Percentiles rank a stretch among this genome's conserved stretches.
phyloP scores from a whole-genome alignment of 2,329 filamentous ascomycete genomes.

The Ceratocystis diversiconidia region DNA sequence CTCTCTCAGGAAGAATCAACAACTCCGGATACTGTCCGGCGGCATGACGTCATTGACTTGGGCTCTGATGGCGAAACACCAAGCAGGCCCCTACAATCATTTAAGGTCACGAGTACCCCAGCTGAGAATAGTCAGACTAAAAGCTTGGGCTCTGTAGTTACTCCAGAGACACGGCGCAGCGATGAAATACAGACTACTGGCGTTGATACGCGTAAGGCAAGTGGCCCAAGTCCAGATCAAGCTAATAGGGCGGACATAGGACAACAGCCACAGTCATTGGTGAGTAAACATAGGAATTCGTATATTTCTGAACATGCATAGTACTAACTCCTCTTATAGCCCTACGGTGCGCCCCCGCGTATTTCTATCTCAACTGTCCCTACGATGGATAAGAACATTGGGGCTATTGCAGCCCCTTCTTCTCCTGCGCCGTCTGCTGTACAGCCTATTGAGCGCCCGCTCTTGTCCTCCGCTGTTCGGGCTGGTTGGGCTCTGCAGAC shows the following conservation, averaged over 20 bases:
- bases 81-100: neutral
- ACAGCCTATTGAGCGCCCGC: conserved; percentile 16
- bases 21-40: neutral
- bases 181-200: neutral
- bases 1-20: conserved; percentile 6
- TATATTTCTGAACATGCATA: neutral
- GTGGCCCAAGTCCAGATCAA: neutral
- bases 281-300: neutral
- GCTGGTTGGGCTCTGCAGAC: conserved; percentile 42
- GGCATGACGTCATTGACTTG: neutral
- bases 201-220: neutral
- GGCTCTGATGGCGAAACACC: neutral
- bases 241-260: neutral
- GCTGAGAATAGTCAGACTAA: neutral
- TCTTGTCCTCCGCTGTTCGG: conserved; percentile 44
- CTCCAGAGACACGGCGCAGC: neutral
- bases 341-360: neutral
- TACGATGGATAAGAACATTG: neutral
- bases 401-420: neutral
- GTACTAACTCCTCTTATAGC: neutral
- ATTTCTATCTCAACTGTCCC: neutral
- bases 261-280: neutral
- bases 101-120: neutral
- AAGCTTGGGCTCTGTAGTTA: neutral
- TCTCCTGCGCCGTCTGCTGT: neutral